Conservation (phyloP, 768 basidiomycete genomes). For the Leucocoprinus birnbaumii region DNA sequence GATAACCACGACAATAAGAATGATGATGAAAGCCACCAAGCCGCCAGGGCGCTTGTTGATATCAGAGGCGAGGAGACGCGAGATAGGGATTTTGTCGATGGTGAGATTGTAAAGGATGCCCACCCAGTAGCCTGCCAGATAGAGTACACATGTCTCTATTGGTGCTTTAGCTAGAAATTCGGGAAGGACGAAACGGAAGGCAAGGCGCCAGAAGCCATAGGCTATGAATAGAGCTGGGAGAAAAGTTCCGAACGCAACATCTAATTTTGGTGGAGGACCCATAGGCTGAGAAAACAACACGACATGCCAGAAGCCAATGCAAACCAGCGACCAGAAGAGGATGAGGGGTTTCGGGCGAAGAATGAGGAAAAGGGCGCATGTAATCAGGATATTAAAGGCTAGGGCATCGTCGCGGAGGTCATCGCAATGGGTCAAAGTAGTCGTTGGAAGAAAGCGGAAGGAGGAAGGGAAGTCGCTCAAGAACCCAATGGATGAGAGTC, state of each 20-base stretch:
- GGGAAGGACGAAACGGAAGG: constrained; percentile 73
- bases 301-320: constrained; percentile 85
- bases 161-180: constrained; percentile 57
- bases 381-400: constrained; percentile 69
- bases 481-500: constrained; percentile 71
- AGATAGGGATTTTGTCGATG: constrained; percentile 69
- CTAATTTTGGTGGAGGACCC: constrained; percentile 62
- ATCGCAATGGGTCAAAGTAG: constrained; percentile 56
- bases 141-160: constrained; percentile 71
- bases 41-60: constrained; percentile 64
- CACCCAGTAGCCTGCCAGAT: constrained; percentile 76
- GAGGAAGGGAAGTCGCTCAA: constrained; percentile 73
- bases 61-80: constrained; percentile 70
- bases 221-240: constrained; percentile 75
- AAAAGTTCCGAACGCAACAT: constrained; percentile 73
- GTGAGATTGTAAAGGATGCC: constrained; percentile 76
- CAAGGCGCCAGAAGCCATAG: constrained; percentile 77
- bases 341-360: constrained; percentile 70
- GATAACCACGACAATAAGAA: constrained; percentile 56
- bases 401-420: constrained; percentile 72
- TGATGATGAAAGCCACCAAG: constrained; percentile 63
- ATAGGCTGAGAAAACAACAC: constrained; percentile 75
- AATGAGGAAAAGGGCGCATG: constrained; percentile 65
- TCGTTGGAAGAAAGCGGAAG: constrained; percentile 50
- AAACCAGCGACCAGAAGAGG: constrained; percentile 74